These are phyloP conservation scores for Barnettozyma populi DNA, from an alignment of 805 yeast genomes.

Conservation along the genomic window DNA sequence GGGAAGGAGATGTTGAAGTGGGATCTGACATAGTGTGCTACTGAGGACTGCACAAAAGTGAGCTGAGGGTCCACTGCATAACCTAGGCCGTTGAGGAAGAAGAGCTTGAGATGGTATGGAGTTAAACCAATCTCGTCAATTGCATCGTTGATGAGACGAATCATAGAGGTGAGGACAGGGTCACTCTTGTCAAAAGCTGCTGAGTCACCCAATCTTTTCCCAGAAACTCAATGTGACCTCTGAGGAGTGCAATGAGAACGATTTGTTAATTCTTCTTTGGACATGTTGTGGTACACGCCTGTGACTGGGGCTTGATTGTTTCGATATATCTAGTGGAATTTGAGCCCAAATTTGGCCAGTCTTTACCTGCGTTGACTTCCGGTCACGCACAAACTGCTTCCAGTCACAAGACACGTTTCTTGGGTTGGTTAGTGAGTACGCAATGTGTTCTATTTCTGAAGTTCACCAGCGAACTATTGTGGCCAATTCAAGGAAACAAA, in stretches of 20 bases:
- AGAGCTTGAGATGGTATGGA: constrained; percentile 41
- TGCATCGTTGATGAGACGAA: constrained; percentile 43
- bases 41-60: constrained; percentile 40
- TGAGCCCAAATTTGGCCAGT: not conserved
- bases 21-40: constrained; percentile 37
- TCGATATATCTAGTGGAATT: too few relatives aligned
- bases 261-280: not conserved
- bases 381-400: not conserved
- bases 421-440: too few relatives aligned
- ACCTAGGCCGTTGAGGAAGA: constrained; percentile 46
- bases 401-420: not conserved
- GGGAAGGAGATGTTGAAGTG: constrained; percentile 41
- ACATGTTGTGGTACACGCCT: not conserved
- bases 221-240: constrained; percentile 6
- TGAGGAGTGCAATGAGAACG: not conserved
- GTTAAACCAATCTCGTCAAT: constrained; percentile 59
- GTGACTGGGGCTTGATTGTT: not conserved
- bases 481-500: too few relatives aligned
- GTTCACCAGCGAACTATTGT: too few relatives aligned
- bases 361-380: not conserved
- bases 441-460: too few relatives aligned
- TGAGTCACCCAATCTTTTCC: constrained; percentile 16
- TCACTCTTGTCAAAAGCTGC: constrained; percentile 25
- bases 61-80: constrained; percentile 47
- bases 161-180: constrained; percentile 26